phyloP scores from a whole-genome alignment of 345 rosid genomes.

The Cardiospermum halicacabum region DNA sequence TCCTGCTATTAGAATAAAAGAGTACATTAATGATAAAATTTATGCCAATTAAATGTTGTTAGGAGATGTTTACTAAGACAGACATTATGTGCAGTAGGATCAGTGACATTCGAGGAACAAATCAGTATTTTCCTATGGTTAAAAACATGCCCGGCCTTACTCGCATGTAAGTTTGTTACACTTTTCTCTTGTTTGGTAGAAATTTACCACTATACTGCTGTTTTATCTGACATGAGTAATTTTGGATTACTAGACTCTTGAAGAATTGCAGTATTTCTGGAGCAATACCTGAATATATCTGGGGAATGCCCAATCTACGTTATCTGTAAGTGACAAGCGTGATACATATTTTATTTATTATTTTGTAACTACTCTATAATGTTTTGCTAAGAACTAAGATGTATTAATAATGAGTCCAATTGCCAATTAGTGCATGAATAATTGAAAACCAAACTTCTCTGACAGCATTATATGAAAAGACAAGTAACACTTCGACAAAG shows the following conservation, averaged over 20 bases:
- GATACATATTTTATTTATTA: neutral
- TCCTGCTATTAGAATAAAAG: neutral
- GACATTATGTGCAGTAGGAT: constrained; percentile 22
- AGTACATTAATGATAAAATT: neutral
- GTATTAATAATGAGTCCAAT: neutral
- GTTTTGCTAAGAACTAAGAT: neutral
- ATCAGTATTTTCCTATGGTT: constrained; percentile 23
- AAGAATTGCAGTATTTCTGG: constrained; percentile 22
- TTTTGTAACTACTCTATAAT: neutral
- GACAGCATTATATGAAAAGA: neutral
- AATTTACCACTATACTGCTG: neutral
- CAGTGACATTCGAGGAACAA: constrained; percentile 20
- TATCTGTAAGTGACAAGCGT: constrained; percentile 21
- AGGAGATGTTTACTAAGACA: neutral
- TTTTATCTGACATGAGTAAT: neutral
- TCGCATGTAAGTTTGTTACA: constrained; percentile 15
- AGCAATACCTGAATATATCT: constrained; percentile 19
- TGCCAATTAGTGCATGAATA: neutral
- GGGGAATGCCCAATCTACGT: constrained; percentile 12
- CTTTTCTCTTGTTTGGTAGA: neutral
- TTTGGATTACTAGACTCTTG: constrained; percentile 14
- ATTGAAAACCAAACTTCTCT: neutral
- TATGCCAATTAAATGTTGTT: neutral
- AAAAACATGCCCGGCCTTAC: constrained; percentile 10
- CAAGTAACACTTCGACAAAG: neutral